Base-by-base conservation (phyloP, 176 grass and related monocot genomes). In the Lolium multiflorum region DNA sequence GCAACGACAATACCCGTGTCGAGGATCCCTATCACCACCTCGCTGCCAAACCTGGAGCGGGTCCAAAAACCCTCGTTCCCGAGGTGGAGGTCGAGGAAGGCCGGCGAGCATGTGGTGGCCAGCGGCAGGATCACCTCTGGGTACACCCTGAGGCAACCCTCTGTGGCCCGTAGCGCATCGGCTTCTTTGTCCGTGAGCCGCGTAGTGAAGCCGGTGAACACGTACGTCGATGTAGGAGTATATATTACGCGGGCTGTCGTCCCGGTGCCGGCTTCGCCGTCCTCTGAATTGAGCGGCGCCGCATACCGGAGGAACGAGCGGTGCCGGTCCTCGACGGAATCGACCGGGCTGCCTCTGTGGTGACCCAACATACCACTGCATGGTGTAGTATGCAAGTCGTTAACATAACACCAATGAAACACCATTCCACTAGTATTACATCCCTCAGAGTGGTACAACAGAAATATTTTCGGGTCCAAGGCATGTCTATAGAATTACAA, bases 191-290 rank as follows among this genome's bases (percentile, higher is more conserved):
- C 74, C 10, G 93, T 93, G 0, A 98, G 91, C 71, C 85, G 92
- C 57, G 95, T 93, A 0, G 95, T 91, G 85, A 98, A 98, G 52
- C 95, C 95, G 2, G 91, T 88, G 84, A 98, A 93, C 3, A 43
- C 41, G 77, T 95, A 43, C 41, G 77, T 95, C 83, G 49, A 10
- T 84, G 71, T 98, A 98, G 3, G 95, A 98, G 81, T 93, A 95
- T 1, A 98, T 78, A 49, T 95, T 87, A 17, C 71, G 90, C 39
- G 89, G 91, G 5, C 59, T 76, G 0, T 46, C 78, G 79, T 73
- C 64, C 9, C 76, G 54, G 24, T 35, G 31, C 31, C 31, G 31
- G 31, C 31, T 35, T 35, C 80, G 46, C 81, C 76, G 3, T 28
- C 39, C 5, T 74, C 82, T 3, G 71, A 11, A 39, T 90, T 79